Evolutionary conservation across 2,329 filamentous ascomycete species (phyloP).

Genomic region (Epichloe festucae): DNA sequence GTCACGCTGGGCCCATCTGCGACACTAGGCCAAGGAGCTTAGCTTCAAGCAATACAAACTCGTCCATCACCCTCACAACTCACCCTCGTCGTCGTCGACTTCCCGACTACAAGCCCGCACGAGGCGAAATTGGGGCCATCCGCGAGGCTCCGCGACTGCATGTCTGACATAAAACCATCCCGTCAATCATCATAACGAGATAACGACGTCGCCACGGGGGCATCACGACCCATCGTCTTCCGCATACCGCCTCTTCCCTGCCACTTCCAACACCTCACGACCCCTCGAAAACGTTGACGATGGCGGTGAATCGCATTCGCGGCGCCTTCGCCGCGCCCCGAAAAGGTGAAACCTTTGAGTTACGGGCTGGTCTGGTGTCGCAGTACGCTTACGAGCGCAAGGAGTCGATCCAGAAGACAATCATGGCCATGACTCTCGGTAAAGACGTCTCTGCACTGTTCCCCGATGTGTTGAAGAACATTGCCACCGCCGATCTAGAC

Average conservation of each 20-base stretch:
- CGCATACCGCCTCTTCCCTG: conserved; percentile 8
- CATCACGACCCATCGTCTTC: background rate
- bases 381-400: conserved; percentile 99
- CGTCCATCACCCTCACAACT: background rate
- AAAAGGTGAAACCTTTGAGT: conserved; percentile 96
- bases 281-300: conserved; percentile 27
- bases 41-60: background rate
- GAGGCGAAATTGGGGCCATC: conserved; percentile 1
- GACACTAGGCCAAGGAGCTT: background rate
- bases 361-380: conserved; percentile 88
- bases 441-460: conserved; percentile 97
- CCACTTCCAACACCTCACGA: conserved; percentile 13
- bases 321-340: conserved; percentile 84
- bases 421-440: conserved; percentile 98
- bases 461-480: conserved; percentile 96
- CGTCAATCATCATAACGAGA: background rate
- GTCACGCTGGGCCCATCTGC: background rate
- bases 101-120: background rate
- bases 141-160: background rate
- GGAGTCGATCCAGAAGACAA: conserved; percentile 98
- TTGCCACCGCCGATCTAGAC: conserved; percentile 84
- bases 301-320: conserved; percentile 94
- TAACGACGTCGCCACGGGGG: background rate
- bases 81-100: background rate
- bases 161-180: background rate